phyloP scores from a whole-genome alignment of 805 yeast genomes.

The Saccharomycopsis amapae region DNA sequence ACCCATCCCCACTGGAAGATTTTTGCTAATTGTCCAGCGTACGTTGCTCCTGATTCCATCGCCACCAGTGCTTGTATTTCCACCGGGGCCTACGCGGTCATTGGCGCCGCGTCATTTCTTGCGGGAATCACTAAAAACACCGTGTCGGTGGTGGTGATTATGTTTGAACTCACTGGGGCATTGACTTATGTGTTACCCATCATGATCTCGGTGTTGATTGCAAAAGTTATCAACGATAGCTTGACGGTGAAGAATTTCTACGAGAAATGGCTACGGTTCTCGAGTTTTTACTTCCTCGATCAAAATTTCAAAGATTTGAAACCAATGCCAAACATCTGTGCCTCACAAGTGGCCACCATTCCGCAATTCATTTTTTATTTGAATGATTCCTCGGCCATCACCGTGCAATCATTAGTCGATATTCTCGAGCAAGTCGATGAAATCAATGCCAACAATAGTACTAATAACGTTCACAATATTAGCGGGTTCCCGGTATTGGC shows the following conservation, averaged over 20 bases:
- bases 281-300: constrained; percentile 21
- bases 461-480: background rate
- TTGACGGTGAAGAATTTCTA: constrained; percentile 55
- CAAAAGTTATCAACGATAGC: constrained; percentile 66
- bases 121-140: constrained; percentile 79
- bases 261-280: constrained; percentile 46
- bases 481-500: constrained; percentile 38
- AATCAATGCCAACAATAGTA: background rate
- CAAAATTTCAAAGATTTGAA: constrained; percentile 33
- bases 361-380: no score
- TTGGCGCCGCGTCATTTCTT: constrained; percentile 79
- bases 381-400: no score
- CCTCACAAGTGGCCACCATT: background rate
- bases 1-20: constrained; percentile 32
- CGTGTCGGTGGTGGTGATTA: constrained; percentile 69
- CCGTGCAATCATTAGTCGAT: no score
- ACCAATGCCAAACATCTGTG: constrained; percentile 30
- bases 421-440: no score
- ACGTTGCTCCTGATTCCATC: constrained; percentile 8
- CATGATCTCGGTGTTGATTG: constrained; percentile 73
- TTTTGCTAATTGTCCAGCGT: constrained; percentile 30
- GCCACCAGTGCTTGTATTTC: constrained; percentile 46
- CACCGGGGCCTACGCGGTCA: constrained; percentile 83
- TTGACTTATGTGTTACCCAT: constrained; percentile 76
- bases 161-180: constrained; percentile 84